Base-by-base conservation (phyloP, 2,329 filamentous ascomycete genomes). In the Diplodia sapinea region DNA sequence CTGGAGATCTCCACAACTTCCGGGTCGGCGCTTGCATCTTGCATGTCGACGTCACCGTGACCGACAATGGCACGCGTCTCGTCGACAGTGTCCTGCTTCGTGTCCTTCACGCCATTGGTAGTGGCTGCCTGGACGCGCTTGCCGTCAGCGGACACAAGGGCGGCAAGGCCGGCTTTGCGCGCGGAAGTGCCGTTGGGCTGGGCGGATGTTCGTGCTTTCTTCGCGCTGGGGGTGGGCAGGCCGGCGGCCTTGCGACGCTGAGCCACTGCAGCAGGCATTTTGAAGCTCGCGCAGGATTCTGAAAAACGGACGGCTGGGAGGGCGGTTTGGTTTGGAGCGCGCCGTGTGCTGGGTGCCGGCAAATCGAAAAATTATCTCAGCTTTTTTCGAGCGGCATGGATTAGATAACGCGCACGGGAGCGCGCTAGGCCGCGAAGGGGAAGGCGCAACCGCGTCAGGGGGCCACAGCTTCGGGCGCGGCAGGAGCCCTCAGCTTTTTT, bases 61-160 rank as follows among this genome's bases (percentile, higher is more conserved):
- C 83, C 82, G 12, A 89, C 84, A 1, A 85, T 81, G 12, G 86
- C 81, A 66, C 81, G 82, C 38, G 85, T 83, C 70, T 90, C 87
- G 74, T 89, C 84, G 40, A 89, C 83, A 50, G 83, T 82, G 68
- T 79, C 81, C 70, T 84, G 83, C 52, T 81, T 82, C 59, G 81
- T 74, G 69, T 82, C 79, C 72, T 82, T 77, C 31, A 85, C 84
- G 47, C 65, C 65, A 52, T 67, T 67, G 62, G 62, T 88, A 67
- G 84, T 82, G 66, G 82, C 81, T 20, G 81, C 83, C 3, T 83
- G 81, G 15, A 74, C 70, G 40, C 65, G 47, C 69, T 73, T 79
- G 31, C 75, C 73, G 31, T 73, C 71, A 62, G 73, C 73, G 59
- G 55, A 38, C 17, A 78, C 70, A 7, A 80, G 72, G 8, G 75